Conservation (phyloP, 176 grass and related monocot genomes). For the Puccinellia tenuiflora region DNA sequence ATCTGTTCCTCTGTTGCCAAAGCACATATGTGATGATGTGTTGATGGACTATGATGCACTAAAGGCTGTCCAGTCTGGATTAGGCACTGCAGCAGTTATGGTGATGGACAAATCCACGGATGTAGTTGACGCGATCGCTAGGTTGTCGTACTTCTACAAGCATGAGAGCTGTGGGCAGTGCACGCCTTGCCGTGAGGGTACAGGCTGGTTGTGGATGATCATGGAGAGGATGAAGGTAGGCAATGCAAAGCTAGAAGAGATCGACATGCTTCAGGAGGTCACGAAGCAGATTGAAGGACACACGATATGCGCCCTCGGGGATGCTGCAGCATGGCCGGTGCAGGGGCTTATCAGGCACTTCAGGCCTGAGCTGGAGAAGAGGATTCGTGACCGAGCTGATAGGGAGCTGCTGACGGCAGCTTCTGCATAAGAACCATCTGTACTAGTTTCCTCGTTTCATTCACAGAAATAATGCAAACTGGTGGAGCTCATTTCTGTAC, state of each 20-base stretch:
- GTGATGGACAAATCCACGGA: constrained; percentile 96
- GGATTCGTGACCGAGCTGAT: constrained; percentile 74
- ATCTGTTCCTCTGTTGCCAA: constrained; percentile 76
- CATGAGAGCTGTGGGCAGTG: constrained; percentile 96
- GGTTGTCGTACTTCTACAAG: constrained; percentile 90
- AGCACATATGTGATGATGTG: constrained; percentile 83
- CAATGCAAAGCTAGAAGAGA: constrained; percentile 85
- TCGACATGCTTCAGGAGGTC: constrained; percentile 91
- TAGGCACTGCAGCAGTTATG: constrained; percentile 82
- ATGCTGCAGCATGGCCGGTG: constrained; percentile 90
- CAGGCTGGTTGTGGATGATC: constrained; percentile 92
- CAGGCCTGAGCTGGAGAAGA: constrained; percentile 89
- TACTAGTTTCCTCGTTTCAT: constrained; percentile 43
- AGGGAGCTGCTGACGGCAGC: constrained; percentile 67
- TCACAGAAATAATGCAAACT: constrained; percentile 64
- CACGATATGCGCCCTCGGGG: constrained; percentile 80
- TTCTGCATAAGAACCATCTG: constrained; percentile 48
- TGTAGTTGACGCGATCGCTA: constrained; percentile 84
- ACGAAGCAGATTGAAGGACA: constrained; percentile 97
- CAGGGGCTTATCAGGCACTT: constrained; percentile 94
- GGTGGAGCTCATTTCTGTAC: constrained; percentile 43
- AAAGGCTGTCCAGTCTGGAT: constrained; percentile 72
- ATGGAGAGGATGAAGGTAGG: constrained; percentile 98
- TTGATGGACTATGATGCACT: constrained; percentile 95
- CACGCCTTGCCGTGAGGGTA: constrained; percentile 92